Evolutionary conservation across 129 eudicot genomes (phyloP), one percentile per base, ranked within the genome.

Genomic region (Lonicera japonica): DNA sequence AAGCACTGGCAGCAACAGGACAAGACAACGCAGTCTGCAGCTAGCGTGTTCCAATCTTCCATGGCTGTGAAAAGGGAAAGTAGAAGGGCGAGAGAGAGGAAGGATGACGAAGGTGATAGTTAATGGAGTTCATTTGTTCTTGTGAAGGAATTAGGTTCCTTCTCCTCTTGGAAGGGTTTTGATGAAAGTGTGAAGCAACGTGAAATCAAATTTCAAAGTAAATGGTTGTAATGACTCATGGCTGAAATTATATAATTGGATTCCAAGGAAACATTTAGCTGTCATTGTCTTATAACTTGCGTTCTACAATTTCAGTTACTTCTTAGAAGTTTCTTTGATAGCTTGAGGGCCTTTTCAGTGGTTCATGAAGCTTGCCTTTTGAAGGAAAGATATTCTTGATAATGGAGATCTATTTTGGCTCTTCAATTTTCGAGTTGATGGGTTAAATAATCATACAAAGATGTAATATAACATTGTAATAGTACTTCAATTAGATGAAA

Each of bases 1-100:
- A 92, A 64, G 79, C 84, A 92, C 51, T 92, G 95, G 80, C 95
- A 92, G 53, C 96, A 92, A 54, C 98, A 92, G 1, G 84, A 82
- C 59, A 92, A 55, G 63, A 92, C 94, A 6, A 92, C 54, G 62
- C 98, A 92, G 59, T 92, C 98, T n/a, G 91, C 89, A 20, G 87
- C 85, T 5, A 84, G 67, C 62, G 75, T 58, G 81, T 75, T 77
- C 65, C 73, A 77, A 23, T 87, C 95, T 68, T 78, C 86, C 94
- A 92, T 92, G 58, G 74, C 34, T 61, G 29, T 54, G 54, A 34
- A n/a, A 41, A 0, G 3, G 21, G 51, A 8, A 23, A 13, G 71
- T 17, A 48, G 66, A 62, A 55, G 69, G 29, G 46, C 60, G 40
- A 29, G 68, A 50, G 53, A 41, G 40, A 22, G 47, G 17, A 39